Conservation (phyloP, 306 rosid species). For the Vigna radiata region DNA sequence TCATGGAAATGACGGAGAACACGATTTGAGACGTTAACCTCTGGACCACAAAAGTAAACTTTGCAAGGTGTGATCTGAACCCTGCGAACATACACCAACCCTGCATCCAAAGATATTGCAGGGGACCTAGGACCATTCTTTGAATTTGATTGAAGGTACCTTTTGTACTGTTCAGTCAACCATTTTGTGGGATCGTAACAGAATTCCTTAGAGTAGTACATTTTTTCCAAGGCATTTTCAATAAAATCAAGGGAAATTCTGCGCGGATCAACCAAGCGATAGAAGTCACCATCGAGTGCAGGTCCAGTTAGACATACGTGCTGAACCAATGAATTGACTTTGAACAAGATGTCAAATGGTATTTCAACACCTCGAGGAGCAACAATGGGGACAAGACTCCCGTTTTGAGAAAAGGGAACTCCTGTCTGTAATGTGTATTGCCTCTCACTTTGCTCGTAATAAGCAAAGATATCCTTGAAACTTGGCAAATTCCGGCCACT, state of each 20-base stretch:
- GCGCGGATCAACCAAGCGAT: conserved; percentile 65
- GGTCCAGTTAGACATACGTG: conserved; percentile 73
- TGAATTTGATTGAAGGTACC: conserved; percentile 35
- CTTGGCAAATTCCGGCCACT: conserved; percentile 53
- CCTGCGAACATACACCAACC: conserved; percentile 77
- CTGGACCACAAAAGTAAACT: conserved; percentile 77
- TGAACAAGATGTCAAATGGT: conserved; percentile 71
- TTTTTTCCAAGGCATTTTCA: conserved; percentile 69
- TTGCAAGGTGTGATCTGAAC: conserved; percentile 79
- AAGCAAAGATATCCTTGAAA: conserved; percentile 66
- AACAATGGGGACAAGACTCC: conserved; percentile 66
- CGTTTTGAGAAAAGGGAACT: conserved; percentile 51
- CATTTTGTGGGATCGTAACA: conserved; percentile 74
- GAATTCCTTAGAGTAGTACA: conserved; percentile 61
- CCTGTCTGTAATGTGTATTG: conserved; percentile 54
- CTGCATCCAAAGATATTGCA: conserved; percentile 60
- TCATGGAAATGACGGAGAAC: conserved; percentile 60
- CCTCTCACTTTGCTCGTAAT: conserved; percentile 55
- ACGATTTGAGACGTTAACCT: conserved; percentile 87
- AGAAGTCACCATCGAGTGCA: conserved; percentile 59
- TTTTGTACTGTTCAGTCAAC: conserved; percentile 62
- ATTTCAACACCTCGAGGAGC: conserved; percentile 54
- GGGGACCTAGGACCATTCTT: conserved; percentile 55
- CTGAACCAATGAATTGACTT: conserved; percentile 74
- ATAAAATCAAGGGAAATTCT: conserved; percentile 41